Evolutionary conservation across 495 filamentous ascomycete genomes (phyloP).

Genomic region (Aspergillus steynii): DNA sequence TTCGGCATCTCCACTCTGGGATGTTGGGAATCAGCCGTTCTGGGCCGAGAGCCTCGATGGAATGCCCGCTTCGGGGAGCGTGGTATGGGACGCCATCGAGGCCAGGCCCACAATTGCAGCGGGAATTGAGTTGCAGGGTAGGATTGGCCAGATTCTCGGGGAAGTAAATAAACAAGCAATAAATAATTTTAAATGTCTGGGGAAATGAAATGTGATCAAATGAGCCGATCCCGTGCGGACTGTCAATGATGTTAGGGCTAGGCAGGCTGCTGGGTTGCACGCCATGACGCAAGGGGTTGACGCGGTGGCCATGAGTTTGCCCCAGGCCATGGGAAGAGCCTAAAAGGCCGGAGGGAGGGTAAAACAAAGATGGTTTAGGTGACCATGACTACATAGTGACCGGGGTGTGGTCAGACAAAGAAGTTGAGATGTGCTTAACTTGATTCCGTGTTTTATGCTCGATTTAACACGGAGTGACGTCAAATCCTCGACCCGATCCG

Average conservation of each 20-base stretch:
- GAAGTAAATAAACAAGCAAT: background rate
- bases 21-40: slow-evolving; percentile 14
- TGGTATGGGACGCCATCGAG: slow-evolving; percentile 10
- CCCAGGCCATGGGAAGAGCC: background rate
- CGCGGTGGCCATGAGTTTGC: background rate
- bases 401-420: background rate
- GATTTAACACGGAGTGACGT: too few relatives aligned
- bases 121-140: background rate
- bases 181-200: background rate
- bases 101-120: slow-evolving; percentile 2
- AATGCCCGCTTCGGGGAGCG: slow-evolving; percentile 24
- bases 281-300: background rate
- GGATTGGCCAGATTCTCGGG: too few relatives aligned
- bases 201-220: background rate
- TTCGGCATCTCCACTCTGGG: slow-evolving; percentile 10
- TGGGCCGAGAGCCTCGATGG: slow-evolving; percentile 15
- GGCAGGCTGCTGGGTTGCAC: background rate
- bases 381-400: background rate
- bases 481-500: too few relatives aligned
- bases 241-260: background rate
- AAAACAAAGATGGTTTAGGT: background rate
- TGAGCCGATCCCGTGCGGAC: background rate
- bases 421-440: too few relatives aligned
- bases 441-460: too few relatives aligned
- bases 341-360: background rate